Base-by-base conservation (phyloP, 805 yeast species). In the Henningerozyma blattae region DNA sequence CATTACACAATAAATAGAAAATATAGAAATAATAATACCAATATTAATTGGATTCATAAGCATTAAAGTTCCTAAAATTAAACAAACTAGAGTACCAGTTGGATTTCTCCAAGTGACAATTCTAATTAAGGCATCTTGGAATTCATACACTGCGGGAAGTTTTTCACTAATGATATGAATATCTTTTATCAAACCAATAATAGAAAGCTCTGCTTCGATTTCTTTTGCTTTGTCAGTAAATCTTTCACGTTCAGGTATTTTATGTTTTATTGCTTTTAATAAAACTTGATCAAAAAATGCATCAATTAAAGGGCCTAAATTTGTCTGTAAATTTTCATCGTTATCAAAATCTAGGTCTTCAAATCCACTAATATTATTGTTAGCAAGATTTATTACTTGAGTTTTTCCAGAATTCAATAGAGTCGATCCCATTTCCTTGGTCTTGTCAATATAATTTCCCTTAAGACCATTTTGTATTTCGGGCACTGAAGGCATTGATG, bases 31-130 rank as follows among this genome's bases (percentile, higher is more conserved):
- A 22, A 76, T 62, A 1, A 75, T 64, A 26, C 80, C 54, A 10
- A 83, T 59, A 32, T 80, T 54, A 49, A 75, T 75, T 0, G 95
- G 95, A 59, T 80, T 70, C 24, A 77, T 54, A 45, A 91, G 80
- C 1, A 77, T 59, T 39, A 74, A 64, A 0, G 95, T 77, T 42
- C 79, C 76, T 1, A 74, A 40, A 4, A 77, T 59, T 34, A 84
- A 55, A 16, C 62, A 50, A 1, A 78, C 62, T 4, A 86, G 42
- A 0, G 95, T 86, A 40, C 73, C 68, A 0, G 81, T 63, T 0
- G 93, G 87, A 18, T 67, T 63, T 38, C 75, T 71, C 96, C 96
- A 87, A 4, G 82, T 70, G 17, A 83, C 38, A 1, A 81, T 49
- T 32, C 73, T 70, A 5, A 76, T 62, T 1, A 77, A 28, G 2